Evolutionary conservation across 169 alveolate genomes (phyloP).

Genomic region (Cryptosporidium sp.): DNA sequence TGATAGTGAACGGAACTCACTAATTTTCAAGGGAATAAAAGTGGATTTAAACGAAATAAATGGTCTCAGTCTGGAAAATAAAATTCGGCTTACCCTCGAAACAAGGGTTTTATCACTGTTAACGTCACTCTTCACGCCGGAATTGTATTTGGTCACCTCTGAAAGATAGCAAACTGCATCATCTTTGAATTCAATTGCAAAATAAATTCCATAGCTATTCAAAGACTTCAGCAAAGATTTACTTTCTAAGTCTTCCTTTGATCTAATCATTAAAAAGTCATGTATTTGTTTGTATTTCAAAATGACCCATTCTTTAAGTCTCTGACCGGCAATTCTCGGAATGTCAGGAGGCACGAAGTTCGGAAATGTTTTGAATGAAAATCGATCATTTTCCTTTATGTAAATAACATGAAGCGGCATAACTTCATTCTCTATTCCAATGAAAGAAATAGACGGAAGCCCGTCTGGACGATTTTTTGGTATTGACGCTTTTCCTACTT

Average conservation of each 20-base stretch:
- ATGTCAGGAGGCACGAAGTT: constrained; percentile 46
- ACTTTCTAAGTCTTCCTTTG: not conserved
- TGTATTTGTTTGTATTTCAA: constrained; percentile 35
- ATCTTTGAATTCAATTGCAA: constrained; percentile 62
- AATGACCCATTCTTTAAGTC: constrained; percentile 52
- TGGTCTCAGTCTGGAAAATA: constrained; percentile 63
- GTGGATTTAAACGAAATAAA: constrained; percentile 41
- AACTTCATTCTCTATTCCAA: constrained; percentile 46
- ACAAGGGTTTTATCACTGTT: not conserved
- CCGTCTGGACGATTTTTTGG: constrained; percentile 68
- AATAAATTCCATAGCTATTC: constrained; percentile 54
- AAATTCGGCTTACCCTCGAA: constrained; percentile 55
- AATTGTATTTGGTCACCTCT: constrained; percentile 18
- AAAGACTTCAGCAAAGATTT: not conserved
- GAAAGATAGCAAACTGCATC: constrained; percentile 54
- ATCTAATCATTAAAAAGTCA: constrained; percentile 21
- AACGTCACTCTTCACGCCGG: not conserved
- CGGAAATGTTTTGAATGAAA: constrained; percentile 50
- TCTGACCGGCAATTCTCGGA: constrained; percentile 63
- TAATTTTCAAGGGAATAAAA: constrained; percentile 25
- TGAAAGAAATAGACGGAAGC: constrained; percentile 53
- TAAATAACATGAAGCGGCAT: constrained; percentile 51
- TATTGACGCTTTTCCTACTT: constrained; percentile 39
- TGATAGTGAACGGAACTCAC: constrained; percentile 65
- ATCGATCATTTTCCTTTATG: constrained; percentile 27